Conservation (phyloP, 306 rosid species). For the Neltuma alba region DNA sequence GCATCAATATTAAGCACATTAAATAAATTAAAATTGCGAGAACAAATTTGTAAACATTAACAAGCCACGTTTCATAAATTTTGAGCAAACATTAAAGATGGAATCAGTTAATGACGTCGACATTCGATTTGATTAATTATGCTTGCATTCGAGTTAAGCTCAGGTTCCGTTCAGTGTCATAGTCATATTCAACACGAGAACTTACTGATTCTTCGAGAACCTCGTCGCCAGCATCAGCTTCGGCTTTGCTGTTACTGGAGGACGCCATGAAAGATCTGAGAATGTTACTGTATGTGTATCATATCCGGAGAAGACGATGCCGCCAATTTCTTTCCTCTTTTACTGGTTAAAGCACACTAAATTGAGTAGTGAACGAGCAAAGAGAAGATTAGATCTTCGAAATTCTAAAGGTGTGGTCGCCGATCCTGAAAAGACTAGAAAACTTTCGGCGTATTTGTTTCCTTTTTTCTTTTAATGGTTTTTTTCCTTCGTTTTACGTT, state of each 20-base stretch:
- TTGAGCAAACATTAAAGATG: not conserved
- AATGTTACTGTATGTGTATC: slow-evolving; percentile 28
- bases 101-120: not conserved
- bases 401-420: not conserved
- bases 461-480: not conserved
- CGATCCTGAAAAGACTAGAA: not conserved
- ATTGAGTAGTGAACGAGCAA: not conserved
- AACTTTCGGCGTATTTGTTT: not conserved
- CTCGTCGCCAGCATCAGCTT: slow-evolving; percentile 53
- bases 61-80: not conserved
- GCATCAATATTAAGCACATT: slow-evolving; percentile 26
- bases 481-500: not conserved
- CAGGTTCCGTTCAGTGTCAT: not conserved
- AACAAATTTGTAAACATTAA: not conserved
- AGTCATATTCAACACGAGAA: not conserved
- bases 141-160: slow-evolving; percentile 11
- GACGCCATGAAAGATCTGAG: slow-evolving; percentile 65
- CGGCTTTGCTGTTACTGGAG: slow-evolving; percentile 59
- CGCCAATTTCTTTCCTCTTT: not conserved
- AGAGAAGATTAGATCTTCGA: not conserved
- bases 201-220: slow-evolving; percentile 61
- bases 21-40: not conserved
- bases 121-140: not conserved
- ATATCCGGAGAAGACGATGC: not conserved
- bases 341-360: too few species aligned